Evolutionary conservation across 176 grass and related monocot species (phyloP).

Genomic region (Musa beccarii): DNA sequence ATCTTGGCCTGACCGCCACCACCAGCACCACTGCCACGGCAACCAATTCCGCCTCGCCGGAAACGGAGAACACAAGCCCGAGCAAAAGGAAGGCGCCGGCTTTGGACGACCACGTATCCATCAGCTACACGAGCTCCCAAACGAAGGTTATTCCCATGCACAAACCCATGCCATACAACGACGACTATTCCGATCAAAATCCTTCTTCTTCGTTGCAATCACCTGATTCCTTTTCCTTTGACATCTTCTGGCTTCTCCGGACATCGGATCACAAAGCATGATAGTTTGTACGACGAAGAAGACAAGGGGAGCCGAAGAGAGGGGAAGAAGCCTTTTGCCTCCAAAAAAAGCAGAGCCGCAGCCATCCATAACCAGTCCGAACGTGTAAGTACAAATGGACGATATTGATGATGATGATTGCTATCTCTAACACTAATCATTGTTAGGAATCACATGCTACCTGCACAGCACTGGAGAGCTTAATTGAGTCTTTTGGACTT

Average conservation of each 20-base stretch:
- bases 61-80: neutral
- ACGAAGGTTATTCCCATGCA: neutral
- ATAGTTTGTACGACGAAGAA: constrained; percentile 42
- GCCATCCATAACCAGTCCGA: constrained; percentile 91
- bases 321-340: constrained; percentile 37
- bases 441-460: too few species aligned
- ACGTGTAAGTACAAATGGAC: constrained; percentile 51
- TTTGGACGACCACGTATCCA: constrained; percentile 13
- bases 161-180: too few species aligned
- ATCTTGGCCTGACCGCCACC: constrained; percentile 29
- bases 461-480: too few species aligned
- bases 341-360: constrained; percentile 62
- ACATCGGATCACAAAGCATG: neutral
- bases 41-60: constrained; percentile 56
- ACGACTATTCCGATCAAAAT: too few species aligned
- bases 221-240: neutral
- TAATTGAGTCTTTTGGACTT: too few species aligned
- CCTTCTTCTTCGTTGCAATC: too few species aligned
- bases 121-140: constrained; percentile 3
- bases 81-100: constrained; percentile 14
- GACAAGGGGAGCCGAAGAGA: constrained; percentile 31
- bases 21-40: constrained; percentile 39
- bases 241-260: neutral
- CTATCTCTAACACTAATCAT: too few species aligned
- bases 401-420: too few species aligned